Evolutionary conservation across 2,329 filamentous ascomycete genomes (phyloP), one percentile per base, ranked within the genome.

Genomic region (Rhinocladiella mackenziei): DNA sequence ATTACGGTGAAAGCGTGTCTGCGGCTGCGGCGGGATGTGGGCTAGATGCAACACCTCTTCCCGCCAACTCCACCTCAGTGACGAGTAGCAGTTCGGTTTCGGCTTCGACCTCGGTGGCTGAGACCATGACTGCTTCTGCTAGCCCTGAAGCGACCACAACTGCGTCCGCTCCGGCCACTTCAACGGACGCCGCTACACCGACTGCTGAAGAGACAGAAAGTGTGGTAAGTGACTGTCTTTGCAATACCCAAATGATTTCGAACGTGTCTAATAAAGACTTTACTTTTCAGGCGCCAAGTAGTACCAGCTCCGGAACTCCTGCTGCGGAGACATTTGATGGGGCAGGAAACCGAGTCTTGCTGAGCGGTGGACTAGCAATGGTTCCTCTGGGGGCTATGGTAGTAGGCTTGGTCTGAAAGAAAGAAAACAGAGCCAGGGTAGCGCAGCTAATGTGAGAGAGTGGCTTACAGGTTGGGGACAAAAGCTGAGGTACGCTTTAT

Each of bases 1-100:
- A 65, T 48, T 74, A 74, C 37, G 65, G 68, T 11, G 43, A 53
- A 13, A 58, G 62, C 7, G 64, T 74, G 14, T 48, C 53, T 13
- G 53, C 53, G 1, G 68, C 65, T 15, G 70, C 70, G 9, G 48
- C 61, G 11, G 45, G 25, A 5, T 58, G 56, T 36, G 56, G 50
- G 4, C 29, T 55, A 35, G 50, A 55, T 28, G 50, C 54, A 9
- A 53, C 50, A 5, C 56, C 56, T 1, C 32, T 41, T 13, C 31
- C 50, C 17, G 50, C 53, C 4, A 47, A 38, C 31, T 28, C 26
- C 18, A 47, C 43, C 17, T n/a, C n/a, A n/a, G n/a, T n/a, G n/a
- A n/a, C n/a, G n/a, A n/a, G n/a, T n/a, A 26, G 23, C 23, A 26
- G 23, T 26, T 8, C 8, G n/a, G 23, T n/a, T 26, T n/a, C 23